Conservation (phyloP, 1,284 basidiomycete species). For the Ustilago loliicola region DNA sequence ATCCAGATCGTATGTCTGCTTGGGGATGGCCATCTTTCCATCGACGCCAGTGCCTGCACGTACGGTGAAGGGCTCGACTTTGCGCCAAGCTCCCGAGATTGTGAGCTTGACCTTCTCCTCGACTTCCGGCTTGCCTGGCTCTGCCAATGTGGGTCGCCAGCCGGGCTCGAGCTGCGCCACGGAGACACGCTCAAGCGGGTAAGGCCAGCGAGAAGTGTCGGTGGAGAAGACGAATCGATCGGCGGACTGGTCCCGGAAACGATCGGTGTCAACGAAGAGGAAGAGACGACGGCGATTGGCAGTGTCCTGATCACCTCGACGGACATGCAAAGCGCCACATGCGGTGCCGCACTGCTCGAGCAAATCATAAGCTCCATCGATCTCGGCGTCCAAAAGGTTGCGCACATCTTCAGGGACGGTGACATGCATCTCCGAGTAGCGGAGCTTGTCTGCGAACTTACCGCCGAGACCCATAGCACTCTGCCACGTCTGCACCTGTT, state of each 20-base stretch:
- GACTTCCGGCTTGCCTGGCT: conserved; percentile 20
- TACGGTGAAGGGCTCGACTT: conserved; percentile 28
- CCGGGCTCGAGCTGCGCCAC: conserved; percentile 50
- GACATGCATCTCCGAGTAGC: conserved; percentile 80
- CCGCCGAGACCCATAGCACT: conserved; percentile 82
- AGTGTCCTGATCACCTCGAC: conserved; percentile 73
- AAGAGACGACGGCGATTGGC: conserved; percentile 66
- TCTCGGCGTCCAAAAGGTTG: conserved; percentile 80
- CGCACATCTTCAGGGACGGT: conserved; percentile 75
- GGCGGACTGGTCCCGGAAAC: conserved; percentile 50
- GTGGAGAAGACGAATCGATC: conserved; percentile 60
- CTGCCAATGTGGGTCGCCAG: conserved; percentile 50
- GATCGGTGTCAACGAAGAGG: conserved; percentile 60
- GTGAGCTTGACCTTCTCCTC: conserved; percentile 46
- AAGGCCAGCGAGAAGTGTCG: conserved; percentile 54
- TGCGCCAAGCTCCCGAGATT: conserved; percentile 49
- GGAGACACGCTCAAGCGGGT: conserved; percentile 52
- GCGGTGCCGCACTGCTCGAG: conserved; percentile 90
- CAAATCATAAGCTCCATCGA: conserved; percentile 83
- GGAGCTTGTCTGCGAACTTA: conserved; percentile 78
- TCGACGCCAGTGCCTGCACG: conserved; percentile 28
- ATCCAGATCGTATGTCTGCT: conserved; percentile 34
- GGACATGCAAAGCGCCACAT: conserved; percentile 85
- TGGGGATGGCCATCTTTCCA: conserved; percentile 45
- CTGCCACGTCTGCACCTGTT: conserved; percentile 86